These are phyloP conservation scores for Tetracentron sinense DNA, from an alignment of 164 flowering plant genomes.

Conservation along the genomic window DNA sequence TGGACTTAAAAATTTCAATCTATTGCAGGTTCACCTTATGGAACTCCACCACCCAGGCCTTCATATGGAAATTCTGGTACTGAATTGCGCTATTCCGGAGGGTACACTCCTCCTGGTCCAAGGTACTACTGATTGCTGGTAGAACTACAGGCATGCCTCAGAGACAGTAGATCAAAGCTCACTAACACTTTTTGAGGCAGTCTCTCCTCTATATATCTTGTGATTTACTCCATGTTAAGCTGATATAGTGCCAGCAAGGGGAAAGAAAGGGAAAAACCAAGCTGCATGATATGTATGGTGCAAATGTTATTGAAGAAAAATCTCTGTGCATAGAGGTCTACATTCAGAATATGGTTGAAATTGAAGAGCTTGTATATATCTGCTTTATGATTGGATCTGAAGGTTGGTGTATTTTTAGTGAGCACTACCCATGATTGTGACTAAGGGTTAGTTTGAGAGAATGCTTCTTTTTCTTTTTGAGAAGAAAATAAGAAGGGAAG, in stretches of 20 bases:
- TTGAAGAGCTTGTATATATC: too few relatives aligned
- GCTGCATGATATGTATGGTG: neutral
- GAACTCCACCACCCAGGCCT: conserved; percentile 17
- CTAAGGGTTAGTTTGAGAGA: too few relatives aligned
- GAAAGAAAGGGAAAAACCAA: neutral
- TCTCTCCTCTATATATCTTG: neutral
- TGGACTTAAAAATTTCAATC: too few relatives aligned
- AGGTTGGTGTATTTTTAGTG: too few relatives aligned
- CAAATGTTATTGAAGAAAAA: too few relatives aligned
- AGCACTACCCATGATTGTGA: too few relatives aligned
- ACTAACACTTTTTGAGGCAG: neutral
- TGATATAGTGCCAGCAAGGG: neutral
- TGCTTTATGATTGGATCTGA: too few relatives aligned
- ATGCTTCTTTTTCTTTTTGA: too few relatives aligned
- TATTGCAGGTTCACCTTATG: conserved; percentile 28
- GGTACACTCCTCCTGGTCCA: conserved; percentile 18
- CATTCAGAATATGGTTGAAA: too few relatives aligned
- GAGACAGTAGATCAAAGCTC: neutral
- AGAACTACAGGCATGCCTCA: neutral
- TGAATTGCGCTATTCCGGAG: conserved; percentile 12
- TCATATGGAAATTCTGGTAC: conserved; percentile 11
- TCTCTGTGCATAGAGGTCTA: too few relatives aligned
- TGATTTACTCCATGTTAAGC: neutral
- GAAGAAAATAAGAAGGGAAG: too few relatives aligned
- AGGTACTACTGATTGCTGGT: conserved; percentile 19